Conservation (phyloP, 805 yeast species). For the Wickerhamomyces strasburgensis region DNA sequence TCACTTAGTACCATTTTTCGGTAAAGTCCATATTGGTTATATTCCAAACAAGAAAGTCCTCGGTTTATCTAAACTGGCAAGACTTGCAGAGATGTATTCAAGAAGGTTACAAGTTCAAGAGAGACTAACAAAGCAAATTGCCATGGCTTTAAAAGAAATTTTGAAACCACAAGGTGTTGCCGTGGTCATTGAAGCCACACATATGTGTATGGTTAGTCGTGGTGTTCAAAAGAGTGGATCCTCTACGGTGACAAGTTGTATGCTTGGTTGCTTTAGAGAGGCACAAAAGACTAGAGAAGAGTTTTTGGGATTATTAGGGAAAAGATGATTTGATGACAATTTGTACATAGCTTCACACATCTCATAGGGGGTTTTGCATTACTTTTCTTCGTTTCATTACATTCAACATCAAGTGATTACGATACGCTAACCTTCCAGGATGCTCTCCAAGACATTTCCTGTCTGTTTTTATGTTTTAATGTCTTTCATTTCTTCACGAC, state of each 20-base stretch:
- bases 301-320: slow-evolving; percentile 74
- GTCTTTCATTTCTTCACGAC: background rate
- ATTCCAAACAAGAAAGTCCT: slow-evolving; percentile 91
- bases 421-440: background rate
- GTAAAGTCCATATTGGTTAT: slow-evolving; percentile 97
- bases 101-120: slow-evolving; percentile 98
- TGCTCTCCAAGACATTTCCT: background rate
- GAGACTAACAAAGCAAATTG: slow-evolving; percentile 92
- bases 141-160: slow-evolving; percentile 89
- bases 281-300: slow-evolving; percentile 96
- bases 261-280: slow-evolving; percentile 93
- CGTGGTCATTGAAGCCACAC: slow-evolving; percentile 95
- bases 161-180: slow-evolving; percentile 96
- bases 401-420: background rate
- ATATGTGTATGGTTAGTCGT: slow-evolving; percentile 99
- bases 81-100: slow-evolving; percentile 95
- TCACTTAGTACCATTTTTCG: slow-evolving; percentile 95
- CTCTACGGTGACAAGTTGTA: slow-evolving; percentile 89
- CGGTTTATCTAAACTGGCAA: slow-evolving; percentile 88
- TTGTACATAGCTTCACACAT: background rate
- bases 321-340: slow-evolving; percentile 39
- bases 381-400: slow-evolving; percentile 11
- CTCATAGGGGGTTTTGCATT: slow-evolving; percentile 9
- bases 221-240: slow-evolving; percentile 97
- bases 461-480: background rate